These are phyloP conservation scores for Tetracladium setigerum DNA, from an alignment of 495 filamentous ascomycete genomes.

Conservation along the genomic window DNA sequence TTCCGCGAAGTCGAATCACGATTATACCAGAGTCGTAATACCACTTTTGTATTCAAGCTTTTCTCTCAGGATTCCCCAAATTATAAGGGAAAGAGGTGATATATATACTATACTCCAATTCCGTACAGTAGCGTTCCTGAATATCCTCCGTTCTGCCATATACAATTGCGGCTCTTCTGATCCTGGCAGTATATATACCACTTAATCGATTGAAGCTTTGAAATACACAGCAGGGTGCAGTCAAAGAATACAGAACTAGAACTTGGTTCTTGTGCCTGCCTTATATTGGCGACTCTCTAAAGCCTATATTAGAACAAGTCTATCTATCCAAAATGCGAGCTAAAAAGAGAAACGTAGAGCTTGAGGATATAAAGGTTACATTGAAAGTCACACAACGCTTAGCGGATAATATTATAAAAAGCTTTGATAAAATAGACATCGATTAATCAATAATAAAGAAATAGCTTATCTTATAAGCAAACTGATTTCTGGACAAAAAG, in stretches of 20 bases:
- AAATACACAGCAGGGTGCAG: not conserved
- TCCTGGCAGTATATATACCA: not conserved
- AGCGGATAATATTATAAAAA: not conserved
- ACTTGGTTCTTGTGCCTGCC: conserved; percentile 1
- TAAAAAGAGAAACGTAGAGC: not conserved
- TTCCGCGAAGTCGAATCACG: conserved; percentile 1
- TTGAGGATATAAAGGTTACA: not conserved
- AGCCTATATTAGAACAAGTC: conserved; percentile 2
- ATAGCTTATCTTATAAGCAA: not conserved
- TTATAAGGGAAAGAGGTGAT: too few species aligned
- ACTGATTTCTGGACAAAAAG: conserved; percentile 1
- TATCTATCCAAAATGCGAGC: not conserved
- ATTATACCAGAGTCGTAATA: too few species aligned
- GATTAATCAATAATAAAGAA: conserved; percentile 1
- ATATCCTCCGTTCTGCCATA: too few species aligned
- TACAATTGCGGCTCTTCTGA: too few species aligned
- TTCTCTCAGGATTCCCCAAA: too few species aligned
- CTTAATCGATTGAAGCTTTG: not conserved
- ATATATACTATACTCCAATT: too few species aligned
- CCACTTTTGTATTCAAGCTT: too few species aligned
- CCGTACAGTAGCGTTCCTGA: too few species aligned
- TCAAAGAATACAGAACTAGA: conserved; percentile 2
- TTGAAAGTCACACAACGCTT: not conserved
- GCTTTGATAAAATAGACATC: conserved; percentile 4
- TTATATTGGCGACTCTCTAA: conserved; percentile 1